Percentiles rank a stretch among this genome's conserved stretches.
phyloP scores from a whole-genome alignment of 495 filamentous ascomycete species.

The Niebla homalea region DNA sequence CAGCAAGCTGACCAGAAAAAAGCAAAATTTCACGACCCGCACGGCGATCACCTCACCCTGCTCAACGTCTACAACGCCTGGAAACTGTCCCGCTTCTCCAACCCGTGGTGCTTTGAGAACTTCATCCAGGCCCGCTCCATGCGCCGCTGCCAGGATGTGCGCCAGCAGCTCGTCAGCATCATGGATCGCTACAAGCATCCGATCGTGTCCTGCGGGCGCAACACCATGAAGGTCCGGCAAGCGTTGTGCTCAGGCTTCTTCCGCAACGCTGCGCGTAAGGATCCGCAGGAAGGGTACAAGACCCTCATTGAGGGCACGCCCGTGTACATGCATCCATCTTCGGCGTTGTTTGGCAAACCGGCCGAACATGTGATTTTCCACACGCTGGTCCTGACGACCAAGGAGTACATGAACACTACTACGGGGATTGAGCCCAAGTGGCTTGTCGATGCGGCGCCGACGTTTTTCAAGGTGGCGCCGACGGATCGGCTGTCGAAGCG shows the following conservation, averaged over 20 bases:
- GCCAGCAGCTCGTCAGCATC: slow-evolving; percentile 82
- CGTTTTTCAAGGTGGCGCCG: slow-evolving; percentile 95
- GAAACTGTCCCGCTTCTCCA: slow-evolving; percentile 69
- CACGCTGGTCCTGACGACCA: slow-evolving; percentile 74
- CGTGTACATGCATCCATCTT: slow-evolving; percentile 84
- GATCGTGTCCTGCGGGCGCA: slow-evolving; percentile 69
- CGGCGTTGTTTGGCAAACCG: slow-evolving; percentile 86
- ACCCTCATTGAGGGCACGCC: slow-evolving; percentile 90
- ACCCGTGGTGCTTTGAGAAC: slow-evolving; percentile 93
- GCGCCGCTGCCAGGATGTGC: slow-evolving; percentile 78
- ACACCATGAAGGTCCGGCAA: slow-evolving; percentile 80
- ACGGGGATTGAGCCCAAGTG: slow-evolving; percentile 86
- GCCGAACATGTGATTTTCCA: slow-evolving; percentile 94
- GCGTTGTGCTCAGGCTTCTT: slow-evolving; percentile 91
- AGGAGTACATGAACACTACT: slow-evolving; percentile 95
- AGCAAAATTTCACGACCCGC: slow-evolving; percentile 88
- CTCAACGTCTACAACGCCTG: slow-evolving; percentile 95
- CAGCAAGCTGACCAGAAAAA: slow-evolving; percentile 95
- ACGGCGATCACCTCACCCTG: slow-evolving; percentile 86
- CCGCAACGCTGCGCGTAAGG: slow-evolving; percentile 86
- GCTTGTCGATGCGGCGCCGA: slow-evolving; percentile 85
- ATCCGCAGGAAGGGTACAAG: slow-evolving; percentile 81
- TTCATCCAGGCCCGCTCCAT: slow-evolving; percentile 90
- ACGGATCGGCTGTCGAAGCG: slow-evolving; percentile 79
- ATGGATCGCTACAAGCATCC: slow-evolving; percentile 78